These are phyloP conservation scores for Viola pubescens DNA, from an alignment of 441 rosid genomes.

Conservation along the genomic window DNA sequence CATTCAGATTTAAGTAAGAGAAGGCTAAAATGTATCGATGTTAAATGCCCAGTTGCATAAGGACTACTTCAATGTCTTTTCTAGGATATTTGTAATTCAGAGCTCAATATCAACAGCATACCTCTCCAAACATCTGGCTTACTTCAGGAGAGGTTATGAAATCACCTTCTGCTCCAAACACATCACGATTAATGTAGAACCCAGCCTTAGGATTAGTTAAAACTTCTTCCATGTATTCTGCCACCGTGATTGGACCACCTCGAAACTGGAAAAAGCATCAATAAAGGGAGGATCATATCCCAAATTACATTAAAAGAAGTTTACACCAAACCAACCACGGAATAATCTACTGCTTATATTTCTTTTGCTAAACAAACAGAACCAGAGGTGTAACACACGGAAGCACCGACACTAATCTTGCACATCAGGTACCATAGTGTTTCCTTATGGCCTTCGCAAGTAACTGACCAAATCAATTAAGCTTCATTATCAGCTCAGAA, in stretches of 20 bases:
- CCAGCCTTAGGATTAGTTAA: slow-evolving; percentile 87
- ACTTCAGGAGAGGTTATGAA: slow-evolving; percentile 97
- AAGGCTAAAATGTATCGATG: neutral
- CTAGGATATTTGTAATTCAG: neutral
- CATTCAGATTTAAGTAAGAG: neutral
- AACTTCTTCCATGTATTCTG: slow-evolving; percentile 96
- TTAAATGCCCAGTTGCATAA: neutral
- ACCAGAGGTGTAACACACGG: no score
- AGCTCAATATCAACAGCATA: slow-evolving; percentile 18
- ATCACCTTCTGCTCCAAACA: slow-evolving; percentile 89
- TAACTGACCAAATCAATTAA: no score
- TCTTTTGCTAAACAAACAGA: no score
- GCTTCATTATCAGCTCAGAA: no score
- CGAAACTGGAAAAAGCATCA: slow-evolving; percentile 56
- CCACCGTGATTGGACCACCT: slow-evolving; percentile 88
- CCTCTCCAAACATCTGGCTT: slow-evolving; percentile 96
- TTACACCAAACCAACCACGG: neutral
- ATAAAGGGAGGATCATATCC: neutral
- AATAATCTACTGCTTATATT: no score
- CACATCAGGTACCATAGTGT: no score
- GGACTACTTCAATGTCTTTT: neutral
- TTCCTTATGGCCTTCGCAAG: no score
- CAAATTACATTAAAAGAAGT: neutral
- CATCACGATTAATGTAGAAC: slow-evolving; percentile 81
- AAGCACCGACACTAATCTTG: no score